Evolutionary conservation across 495 filamentous ascomycete species (phyloP).

Genomic region (Parathielavia appendiculata): DNA sequence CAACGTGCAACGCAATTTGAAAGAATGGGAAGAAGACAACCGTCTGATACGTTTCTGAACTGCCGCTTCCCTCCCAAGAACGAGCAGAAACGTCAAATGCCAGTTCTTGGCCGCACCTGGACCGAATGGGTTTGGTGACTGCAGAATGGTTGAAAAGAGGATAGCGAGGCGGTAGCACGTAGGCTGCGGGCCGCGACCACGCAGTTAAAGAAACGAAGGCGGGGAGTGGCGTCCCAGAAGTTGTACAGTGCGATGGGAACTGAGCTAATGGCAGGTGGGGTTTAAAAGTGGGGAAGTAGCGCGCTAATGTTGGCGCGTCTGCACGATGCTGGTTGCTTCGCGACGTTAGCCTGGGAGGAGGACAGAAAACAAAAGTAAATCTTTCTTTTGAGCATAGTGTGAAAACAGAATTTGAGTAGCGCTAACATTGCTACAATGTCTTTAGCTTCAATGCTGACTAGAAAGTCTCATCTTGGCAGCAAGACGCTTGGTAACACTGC

Average conservation of each 20-base stretch:
- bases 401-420: too few relatives aligned
- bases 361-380: too few relatives aligned
- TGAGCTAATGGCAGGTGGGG: slow-evolving; percentile 26
- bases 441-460: too few relatives aligned
- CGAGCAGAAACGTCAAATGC: slow-evolving; percentile 33
- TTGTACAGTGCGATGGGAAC: slow-evolving; percentile 27
- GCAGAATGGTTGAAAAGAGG: slow-evolving; percentile 57
- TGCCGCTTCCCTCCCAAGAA: slow-evolving; percentile 42
- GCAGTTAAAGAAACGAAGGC: slow-evolving; percentile 45
- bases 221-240: slow-evolving; percentile 40
- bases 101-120: slow-evolving; percentile 33
- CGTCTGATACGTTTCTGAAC: slow-evolving; percentile 39
- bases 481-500: too few relatives aligned
- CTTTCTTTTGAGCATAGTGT: too few relatives aligned
- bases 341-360: neutral
- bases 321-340: slow-evolving; percentile 24
- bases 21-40: slow-evolving; percentile 21
- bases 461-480: too few relatives aligned
- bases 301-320: slow-evolving; percentile 20
- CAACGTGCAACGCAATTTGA: neutral
- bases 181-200: slow-evolving; percentile 44
- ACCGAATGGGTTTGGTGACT: slow-evolving; percentile 55
- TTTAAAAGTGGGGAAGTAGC: slow-evolving; percentile 25
- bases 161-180: slow-evolving; percentile 53
- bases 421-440: too few relatives aligned